Conservation (phyloP, 805 yeast genomes). For the Suhomyces tanzawaensis region DNA sequence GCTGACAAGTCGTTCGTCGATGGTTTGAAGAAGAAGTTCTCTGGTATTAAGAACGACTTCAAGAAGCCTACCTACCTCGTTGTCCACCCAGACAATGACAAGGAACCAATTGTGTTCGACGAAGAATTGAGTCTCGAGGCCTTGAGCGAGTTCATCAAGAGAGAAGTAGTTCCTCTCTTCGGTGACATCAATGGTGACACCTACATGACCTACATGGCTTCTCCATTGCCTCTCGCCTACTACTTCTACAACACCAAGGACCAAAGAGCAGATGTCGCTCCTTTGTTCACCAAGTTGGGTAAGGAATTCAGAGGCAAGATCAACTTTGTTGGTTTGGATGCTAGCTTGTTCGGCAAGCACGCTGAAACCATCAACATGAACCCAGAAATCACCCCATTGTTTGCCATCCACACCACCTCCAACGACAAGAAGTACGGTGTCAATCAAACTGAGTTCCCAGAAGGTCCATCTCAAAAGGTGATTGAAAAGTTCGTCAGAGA, state of each 20-base stretch:
- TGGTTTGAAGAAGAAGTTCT: slow-evolving; percentile 34
- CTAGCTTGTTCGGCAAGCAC: slow-evolving; percentile 75
- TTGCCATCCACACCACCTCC: slow-evolving; percentile 76
- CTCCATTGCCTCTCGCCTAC: slow-evolving; percentile 80
- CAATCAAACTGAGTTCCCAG: slow-evolving; percentile 53
- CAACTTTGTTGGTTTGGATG: slow-evolving; percentile 88
- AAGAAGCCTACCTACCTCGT: slow-evolving; percentile 33
- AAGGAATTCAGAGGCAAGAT: slow-evolving; percentile 74
- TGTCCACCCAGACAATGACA: slow-evolving; percentile 44
- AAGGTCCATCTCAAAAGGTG: slow-evolving; percentile 45
- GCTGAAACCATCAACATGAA: slow-evolving; percentile 82
- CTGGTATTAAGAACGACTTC: slow-evolving; percentile 19
- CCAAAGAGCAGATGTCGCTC: slow-evolving; percentile 57
- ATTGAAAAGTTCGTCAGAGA: slow-evolving; percentile 62
- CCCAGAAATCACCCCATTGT: slow-evolving; percentile 78
- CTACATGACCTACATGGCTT: slow-evolving; percentile 68
- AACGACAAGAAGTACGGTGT: slow-evolving; percentile 76
- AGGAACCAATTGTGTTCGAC: slow-evolving; percentile 47
- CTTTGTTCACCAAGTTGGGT: slow-evolving; percentile 60
- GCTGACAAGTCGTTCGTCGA: slow-evolving; percentile 41
- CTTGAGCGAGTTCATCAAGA: slow-evolving; percentile 48
- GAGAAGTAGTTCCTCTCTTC: slow-evolving; percentile 75
- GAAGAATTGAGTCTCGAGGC: slow-evolving; percentile 30
- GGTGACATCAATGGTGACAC: slow-evolving; percentile 85
- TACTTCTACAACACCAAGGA: slow-evolving; percentile 74